Evolutionary conservation across 148 eudicot genomes (phyloP).

Genomic region (Rhododendron kiyosumense): DNA sequence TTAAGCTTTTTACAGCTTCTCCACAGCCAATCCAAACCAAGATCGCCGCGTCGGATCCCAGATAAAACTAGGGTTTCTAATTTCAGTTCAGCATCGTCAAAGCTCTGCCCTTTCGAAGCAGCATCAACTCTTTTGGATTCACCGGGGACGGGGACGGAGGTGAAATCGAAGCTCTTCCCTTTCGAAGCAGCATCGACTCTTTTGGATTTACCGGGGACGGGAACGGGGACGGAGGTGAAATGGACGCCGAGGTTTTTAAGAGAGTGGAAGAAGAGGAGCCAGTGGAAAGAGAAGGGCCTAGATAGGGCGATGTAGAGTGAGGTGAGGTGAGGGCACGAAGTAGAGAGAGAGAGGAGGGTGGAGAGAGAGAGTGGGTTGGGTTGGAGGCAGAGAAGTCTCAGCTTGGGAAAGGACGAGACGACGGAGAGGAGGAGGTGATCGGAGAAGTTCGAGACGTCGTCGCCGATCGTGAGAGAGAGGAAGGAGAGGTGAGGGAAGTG

Average conservation of each 20-base stretch:
- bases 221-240: background rate
- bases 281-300: background rate
- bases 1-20: constrained; percentile 35
- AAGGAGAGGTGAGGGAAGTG: background rate
- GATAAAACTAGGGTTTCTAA: constrained; percentile 34
- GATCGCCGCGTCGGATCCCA: constrained; percentile 34
- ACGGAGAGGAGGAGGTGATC: constrained; percentile 27
- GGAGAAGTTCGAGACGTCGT: background rate
- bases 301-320: background rate
- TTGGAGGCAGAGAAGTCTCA: constrained; percentile 17
- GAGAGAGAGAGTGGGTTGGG: constrained; percentile 27
- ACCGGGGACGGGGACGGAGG: too few species aligned
- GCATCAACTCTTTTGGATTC: too few species aligned
- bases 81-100: constrained; percentile 17
- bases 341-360: constrained; percentile 23
- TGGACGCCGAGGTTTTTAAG: background rate
- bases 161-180: constrained; percentile 6
- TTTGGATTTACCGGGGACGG: background rate
- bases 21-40: constrained; percentile 49
- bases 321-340: constrained; percentile 15
- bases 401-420: constrained; percentile 28
- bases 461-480: background rate
- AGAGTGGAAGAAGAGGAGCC: background rate
- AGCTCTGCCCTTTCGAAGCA: too few species aligned
- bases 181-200: background rate